Percentiles rank a stretch among this genome's conserved stretches.
Conservation (phyloP, 2,329 filamentous ascomycete species). For the Diplodia scrobiculata region DNA sequence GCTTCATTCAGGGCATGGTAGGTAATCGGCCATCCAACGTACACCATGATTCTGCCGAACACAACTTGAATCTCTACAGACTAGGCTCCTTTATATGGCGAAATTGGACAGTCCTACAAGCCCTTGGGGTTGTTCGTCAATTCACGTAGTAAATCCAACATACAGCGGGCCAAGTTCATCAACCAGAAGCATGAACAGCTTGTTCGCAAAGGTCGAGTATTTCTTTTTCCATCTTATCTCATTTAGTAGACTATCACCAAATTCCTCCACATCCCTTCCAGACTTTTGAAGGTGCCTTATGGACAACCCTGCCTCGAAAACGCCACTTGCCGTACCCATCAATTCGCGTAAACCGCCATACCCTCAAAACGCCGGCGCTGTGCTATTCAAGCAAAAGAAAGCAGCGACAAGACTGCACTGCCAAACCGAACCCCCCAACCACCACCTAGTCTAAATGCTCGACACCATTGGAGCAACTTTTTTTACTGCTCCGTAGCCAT, state of each 20-base stretch:
- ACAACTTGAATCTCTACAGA: no score
- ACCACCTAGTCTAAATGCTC: no score
- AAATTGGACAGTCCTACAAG: no score
- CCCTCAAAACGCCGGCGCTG: constrained; percentile 27
- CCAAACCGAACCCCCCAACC: not conserved
- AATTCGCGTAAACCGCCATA: constrained; percentile 6
- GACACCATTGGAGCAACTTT: not conserved
- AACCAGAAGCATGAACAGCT: not conserved
- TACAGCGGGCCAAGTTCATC: no score
- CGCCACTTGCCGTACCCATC: not conserved
- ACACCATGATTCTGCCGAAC: no score
- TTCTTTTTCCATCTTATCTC: not conserved
- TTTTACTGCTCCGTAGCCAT: constrained; percentile 65
- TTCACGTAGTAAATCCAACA: no score
- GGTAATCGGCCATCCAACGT: no score
- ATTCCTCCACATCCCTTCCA: not conserved
- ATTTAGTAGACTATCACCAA: not conserved
- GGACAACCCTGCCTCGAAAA: not conserved
- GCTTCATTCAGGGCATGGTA: no score
- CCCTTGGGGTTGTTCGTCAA: no score
- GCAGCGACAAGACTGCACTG: not conserved
- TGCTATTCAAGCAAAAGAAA: constrained; percentile 22
- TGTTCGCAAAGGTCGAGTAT: not conserved
- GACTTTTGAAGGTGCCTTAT: not conserved
- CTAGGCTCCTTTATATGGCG: no score